Evolutionary conservation across 2,329 filamentous ascomycete genomes (phyloP), one percentile per base, ranked within the genome.

Genomic region (Cladobotryum protrusum): DNA sequence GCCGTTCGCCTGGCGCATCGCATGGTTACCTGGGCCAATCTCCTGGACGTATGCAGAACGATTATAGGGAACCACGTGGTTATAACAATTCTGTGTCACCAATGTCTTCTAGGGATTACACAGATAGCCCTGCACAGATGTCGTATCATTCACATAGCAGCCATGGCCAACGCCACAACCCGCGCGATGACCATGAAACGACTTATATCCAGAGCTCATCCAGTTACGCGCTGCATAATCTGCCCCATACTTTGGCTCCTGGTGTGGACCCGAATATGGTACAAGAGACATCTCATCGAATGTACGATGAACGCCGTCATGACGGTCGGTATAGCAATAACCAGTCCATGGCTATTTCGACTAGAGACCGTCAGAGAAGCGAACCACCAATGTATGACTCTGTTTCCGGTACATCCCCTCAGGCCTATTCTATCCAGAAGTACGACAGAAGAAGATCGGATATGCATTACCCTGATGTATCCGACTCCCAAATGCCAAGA

Each of bases 231-330:
- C 55, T 76, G 17, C 73, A 76, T 1, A 61, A 71, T 4, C 68
- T 83, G 2, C 82, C 82, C 4, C 63, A 78, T 2, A 79, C 80
- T 3, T 67, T 85, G 18, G 75, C 85, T 7, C 77, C 81, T n/a
- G 81, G 81, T 3, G 70, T 82, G 20, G 81, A 85, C 53, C 77
- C 78, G 3, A 63, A 61, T 15, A 66, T 82, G 34, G 73, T 78
- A 1, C 73, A 76, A 48, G 79, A 84, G 57, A 70, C 82, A n/a
- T 69, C 76, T 1, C 77, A 81, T 3, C 72, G 76, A n/a, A 74
- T 79, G 44, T 74, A 80, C 42, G 72, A 80, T 43, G 80, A 82
- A 18, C 73, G 75, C 47, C 73, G 71, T 7, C 67, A 71, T 20
- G 72, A 74, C 19, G 63, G 69, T 37, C 71, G 73, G 46, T 73